Evolutionary conservation across 805 yeast genomes (phyloP), one percentile per base, ranked within the genome.

Genomic region (Lachancea waltii): DNA sequence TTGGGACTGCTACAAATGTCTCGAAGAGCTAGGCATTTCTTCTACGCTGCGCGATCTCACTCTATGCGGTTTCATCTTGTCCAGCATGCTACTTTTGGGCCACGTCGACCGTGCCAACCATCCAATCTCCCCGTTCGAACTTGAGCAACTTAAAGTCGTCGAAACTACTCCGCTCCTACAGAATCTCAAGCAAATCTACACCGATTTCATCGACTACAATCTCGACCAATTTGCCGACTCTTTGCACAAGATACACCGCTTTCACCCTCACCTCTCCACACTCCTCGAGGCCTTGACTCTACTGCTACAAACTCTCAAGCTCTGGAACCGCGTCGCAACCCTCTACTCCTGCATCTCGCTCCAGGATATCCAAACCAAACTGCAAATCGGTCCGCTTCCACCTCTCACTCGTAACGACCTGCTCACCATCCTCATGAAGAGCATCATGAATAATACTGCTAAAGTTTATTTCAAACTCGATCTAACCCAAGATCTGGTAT

Each of bases 51-150:
- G 49, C 30, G 43, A 50, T 33, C 40, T 58, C 15, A 42, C 56
- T 9, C 29, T 56, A 2, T 33, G 51, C 3, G 56, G 52, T 1
- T 51, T 52, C 36, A 42, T 56, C 6, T 42, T 57, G 8, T 40
- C 56, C 21, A 49, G 47, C 30, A 47, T 57, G 45, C 36, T 54
- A 2, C 30, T 50, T 15, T 35, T 45, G 13, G 32, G 32, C 28
- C 35, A 32, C n/a, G 40, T 34, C 16, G 28, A 32, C 5, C 24
- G 38, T 21, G 42, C 24, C 21, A 17, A 33, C n/a, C 30, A 43
- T 7, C 36, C 40, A 7, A 47, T 58, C 17, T 47, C 50, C 34
- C 63, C 63, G 3, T 58, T 58, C 35, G 60, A 53, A 35, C 48
- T 45, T 24, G 62, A 58, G 28, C 58, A 56, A 41, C 25, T 57